phyloP scores from a whole-genome alignment of 148 eudicot species.

The Camellia lanceoleosa region DNA sequence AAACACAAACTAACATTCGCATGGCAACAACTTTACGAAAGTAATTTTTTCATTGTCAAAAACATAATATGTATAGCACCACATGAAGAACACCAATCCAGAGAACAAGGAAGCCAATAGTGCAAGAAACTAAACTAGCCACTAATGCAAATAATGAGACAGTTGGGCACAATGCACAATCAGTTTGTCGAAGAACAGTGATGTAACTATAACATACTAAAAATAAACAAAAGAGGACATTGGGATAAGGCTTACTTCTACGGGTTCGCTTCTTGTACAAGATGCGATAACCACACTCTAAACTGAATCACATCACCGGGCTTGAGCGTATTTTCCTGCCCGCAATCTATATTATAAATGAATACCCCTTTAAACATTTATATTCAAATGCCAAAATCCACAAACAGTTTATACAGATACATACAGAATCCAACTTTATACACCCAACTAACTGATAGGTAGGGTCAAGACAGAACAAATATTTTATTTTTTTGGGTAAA shows the following conservation, averaged over 20 bases:
- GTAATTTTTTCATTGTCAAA: background rate
- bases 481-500: too few species aligned
- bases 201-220: background rate
- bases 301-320: constrained; percentile 83
- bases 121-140: background rate
- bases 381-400: too few species aligned
- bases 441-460: too few species aligned
- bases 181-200: background rate
- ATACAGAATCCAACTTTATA: too few species aligned
- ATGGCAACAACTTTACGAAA: background rate
- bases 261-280: constrained; percentile 89
- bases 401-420: too few species aligned
- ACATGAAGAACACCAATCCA: background rate
- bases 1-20: background rate
- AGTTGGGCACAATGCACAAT: background rate
- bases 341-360: constrained; percentile 51
- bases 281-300: constrained; percentile 83
- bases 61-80: background rate
- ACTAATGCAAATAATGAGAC: background rate
- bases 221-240: background rate
- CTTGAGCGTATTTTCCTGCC: constrained; percentile 82
- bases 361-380: background rate
- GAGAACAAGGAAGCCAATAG: background rate
- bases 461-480: too few species aligned
- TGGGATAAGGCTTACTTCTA: constrained; percentile 45